These are phyloP conservation scores for Panicum hallii DNA, from an alignment of 202 grass and related monocot genomes.

Conservation along the genomic window DNA sequence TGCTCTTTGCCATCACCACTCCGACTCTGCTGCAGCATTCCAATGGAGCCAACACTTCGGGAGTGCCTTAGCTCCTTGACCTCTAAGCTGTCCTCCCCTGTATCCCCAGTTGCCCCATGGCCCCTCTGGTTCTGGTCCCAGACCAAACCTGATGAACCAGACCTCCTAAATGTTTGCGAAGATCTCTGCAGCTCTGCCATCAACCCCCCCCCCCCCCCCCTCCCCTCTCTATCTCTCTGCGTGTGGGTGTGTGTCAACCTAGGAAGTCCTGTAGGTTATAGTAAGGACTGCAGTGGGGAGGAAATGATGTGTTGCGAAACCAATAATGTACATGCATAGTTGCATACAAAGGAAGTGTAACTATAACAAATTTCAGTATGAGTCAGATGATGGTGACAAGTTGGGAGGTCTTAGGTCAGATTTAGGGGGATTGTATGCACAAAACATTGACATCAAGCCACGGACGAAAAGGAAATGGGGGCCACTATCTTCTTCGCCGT, in stretches of 20 bases:
- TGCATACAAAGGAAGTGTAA: conserved; percentile 23
- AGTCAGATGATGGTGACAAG: conserved; percentile 41
- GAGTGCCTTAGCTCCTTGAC: conserved; percentile 50
- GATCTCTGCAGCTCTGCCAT: conserved; percentile 68
- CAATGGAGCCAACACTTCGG: conserved; percentile 26
- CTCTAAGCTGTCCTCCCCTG: conserved; percentile 19
- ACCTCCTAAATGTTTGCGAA: conserved; percentile 62
- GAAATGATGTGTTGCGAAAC: conserved; percentile 20
- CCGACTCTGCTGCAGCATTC: conserved; percentile 17
- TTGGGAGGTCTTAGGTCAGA: conserved; percentile 7
- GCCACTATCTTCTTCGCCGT: neutral
- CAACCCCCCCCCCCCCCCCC: too few relatives aligned
- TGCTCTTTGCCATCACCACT: neutral
- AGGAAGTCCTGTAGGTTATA: neutral
- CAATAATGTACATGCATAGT: conserved; percentile 21
- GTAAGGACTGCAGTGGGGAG: conserved; percentile 24
- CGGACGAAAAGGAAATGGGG: conserved; percentile 1
- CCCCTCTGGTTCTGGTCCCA: conserved; percentile 48
- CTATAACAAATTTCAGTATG: conserved; percentile 40
- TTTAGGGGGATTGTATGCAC: neutral
- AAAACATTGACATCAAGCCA: conserved; percentile 27
- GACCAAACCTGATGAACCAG: conserved; percentile 68
- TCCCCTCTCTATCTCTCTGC: neutral
- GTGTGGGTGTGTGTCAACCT: conserved; percentile 15
- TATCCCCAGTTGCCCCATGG: conserved; percentile 42